Percentiles rank a stretch among this genome's conserved stretches.
phyloP scores from a whole-genome alignment of 1,139 yeast species.

The Pneumocystis carinii region DNA sequence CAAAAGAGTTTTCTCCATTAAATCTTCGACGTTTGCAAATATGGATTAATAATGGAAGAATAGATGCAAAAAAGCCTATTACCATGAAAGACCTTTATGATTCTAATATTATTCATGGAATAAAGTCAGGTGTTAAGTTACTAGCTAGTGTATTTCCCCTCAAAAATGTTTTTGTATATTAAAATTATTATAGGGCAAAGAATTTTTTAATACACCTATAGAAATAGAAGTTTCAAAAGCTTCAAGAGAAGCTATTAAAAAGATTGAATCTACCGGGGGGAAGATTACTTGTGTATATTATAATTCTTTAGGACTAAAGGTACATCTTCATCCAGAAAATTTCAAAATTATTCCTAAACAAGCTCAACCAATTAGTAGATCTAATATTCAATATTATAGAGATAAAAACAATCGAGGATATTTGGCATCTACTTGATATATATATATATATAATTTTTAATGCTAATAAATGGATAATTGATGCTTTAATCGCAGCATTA shows the following conservation, averaged over 20 bases:
- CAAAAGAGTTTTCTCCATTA: conserved; percentile 18
- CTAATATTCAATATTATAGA: conserved; percentile 36
- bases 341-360: conserved; percentile 62
- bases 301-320: conserved; percentile 36
- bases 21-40: conserved; percentile 50
- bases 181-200: conserved; percentile 31
- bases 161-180: conserved; percentile 12
- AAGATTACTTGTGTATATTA: conserved; percentile 59
- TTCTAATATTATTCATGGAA: conserved; percentile 56
- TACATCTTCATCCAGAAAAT: conserved; percentile 62
- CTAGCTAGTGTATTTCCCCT: conserved; percentile 34
- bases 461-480: not conserved
- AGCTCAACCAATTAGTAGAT: conserved; percentile 74
- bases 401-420: not conserved
- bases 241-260: conserved; percentile 52
- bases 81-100: conserved; percentile 60
- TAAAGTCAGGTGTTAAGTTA: conserved; percentile 69
- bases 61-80: conserved; percentile 43
- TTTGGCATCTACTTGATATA: not conserved
- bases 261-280: conserved; percentile 61
- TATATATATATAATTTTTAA: not conserved
- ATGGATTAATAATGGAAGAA: conserved; percentile 27
- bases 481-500: not conserved
- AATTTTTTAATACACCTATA: conserved; percentile 36
- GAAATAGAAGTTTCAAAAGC: conserved; percentile 74